phyloP scores from a whole-genome alignment of 148 eudicot species.

The Camellia japonica region DNA sequence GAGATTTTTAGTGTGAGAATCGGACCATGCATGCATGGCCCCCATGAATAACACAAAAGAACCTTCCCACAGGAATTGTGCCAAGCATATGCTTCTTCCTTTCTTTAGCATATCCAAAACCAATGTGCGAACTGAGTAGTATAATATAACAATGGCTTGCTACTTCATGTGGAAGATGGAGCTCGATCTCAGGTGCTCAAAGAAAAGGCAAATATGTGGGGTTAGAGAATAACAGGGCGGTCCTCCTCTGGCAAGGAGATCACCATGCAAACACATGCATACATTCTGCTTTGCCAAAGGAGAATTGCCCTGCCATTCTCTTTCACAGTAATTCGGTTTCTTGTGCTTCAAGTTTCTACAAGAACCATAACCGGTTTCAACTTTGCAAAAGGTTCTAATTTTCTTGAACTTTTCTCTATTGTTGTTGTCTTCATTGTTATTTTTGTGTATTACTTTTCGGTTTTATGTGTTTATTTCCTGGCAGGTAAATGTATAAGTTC shows the following conservation, averaged over 20 bases:
- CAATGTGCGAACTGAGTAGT: slow-evolving; percentile 15
- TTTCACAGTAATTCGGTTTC: neutral
- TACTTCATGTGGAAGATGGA: neutral
- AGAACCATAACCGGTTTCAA: too few relatives aligned
- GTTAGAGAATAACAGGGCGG: neutral
- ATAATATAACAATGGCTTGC: slow-evolving; percentile 14
- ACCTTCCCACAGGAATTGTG: slow-evolving; percentile 1
- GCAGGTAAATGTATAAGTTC: too few relatives aligned
- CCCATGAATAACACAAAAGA: neutral
- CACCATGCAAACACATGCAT: neutral
- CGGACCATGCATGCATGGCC: neutral
- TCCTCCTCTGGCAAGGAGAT: slow-evolving; percentile 9
- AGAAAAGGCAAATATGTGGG: neutral
- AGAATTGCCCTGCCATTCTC: slow-evolving; percentile 16
- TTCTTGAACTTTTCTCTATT: neutral
- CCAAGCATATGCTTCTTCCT: slow-evolving; percentile 29
- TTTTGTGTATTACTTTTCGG: too few relatives aligned
- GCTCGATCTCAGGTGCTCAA: neutral
- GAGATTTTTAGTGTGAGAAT: neutral
- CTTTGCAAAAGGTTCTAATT: neutral
- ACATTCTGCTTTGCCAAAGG: slow-evolving; percentile 11
- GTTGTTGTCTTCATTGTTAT: too few relatives aligned
- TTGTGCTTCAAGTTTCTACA: too few relatives aligned
- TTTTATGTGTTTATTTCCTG: too few relatives aligned
- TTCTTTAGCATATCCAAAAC: slow-evolving; percentile 27